Evolutionary conservation across 2,329 filamentous ascomycete genomes (phyloP).

Genomic region (Scortechinia acanthostroma): DNA sequence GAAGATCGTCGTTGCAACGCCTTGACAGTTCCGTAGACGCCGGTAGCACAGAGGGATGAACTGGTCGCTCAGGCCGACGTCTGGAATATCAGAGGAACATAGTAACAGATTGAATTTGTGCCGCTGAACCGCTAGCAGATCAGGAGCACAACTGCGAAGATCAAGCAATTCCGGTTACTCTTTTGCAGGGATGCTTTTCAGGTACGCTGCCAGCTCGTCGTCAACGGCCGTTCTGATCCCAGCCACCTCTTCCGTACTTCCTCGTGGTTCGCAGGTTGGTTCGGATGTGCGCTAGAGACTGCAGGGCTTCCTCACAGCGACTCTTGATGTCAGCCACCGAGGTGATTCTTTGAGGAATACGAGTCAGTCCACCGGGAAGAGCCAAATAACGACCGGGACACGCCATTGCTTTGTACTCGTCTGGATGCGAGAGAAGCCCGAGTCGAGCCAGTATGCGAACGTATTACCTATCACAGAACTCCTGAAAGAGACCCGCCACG

Average conservation of each 20-base stretch:
- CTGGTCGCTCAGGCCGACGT: constrained; percentile 51
- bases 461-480: constrained; percentile 31
- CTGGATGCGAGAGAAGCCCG: constrained; percentile 34
- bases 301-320: constrained; percentile 29
- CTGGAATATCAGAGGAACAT: constrained; percentile 63
- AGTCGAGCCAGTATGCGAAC: constrained; percentile 42
- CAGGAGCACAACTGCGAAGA: constrained; percentile 39
- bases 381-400: constrained; percentile 40
- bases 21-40: constrained; percentile 69
- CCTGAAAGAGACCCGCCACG: constrained; percentile 23
- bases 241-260: constrained; percentile 9
- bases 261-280: constrained; percentile 12
- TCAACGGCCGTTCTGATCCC: constrained; percentile 35
- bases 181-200: constrained; percentile 35
- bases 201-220: constrained; percentile 33
- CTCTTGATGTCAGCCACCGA: constrained; percentile 43
- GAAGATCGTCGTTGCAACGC: constrained; percentile 54
- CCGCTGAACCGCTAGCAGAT: constrained; percentile 42
- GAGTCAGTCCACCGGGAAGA: constrained; percentile 39
- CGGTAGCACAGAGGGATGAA: constrained; percentile 60
- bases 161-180: constrained; percentile 35
- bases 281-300: constrained; percentile 23
- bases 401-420: constrained; percentile 39
- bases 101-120: constrained; percentile 47
- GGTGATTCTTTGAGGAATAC: constrained; percentile 42